Percentiles rank a stretch among this genome's conserved stretches.
Conservation (phyloP, 1,139 yeast genomes). For the Schizosaccharomyces versatilis region DNA sequence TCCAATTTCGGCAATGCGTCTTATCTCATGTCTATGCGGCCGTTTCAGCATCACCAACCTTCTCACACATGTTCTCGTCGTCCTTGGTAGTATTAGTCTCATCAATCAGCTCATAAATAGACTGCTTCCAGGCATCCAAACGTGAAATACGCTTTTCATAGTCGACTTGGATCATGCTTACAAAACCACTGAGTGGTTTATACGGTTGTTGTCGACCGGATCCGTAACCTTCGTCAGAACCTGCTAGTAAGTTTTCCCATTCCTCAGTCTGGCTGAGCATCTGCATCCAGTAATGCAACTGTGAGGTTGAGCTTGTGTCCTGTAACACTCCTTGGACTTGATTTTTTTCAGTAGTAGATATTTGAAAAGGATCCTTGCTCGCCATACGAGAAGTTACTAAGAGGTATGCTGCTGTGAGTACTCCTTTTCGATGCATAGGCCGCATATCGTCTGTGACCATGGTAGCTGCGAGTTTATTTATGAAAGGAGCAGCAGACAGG, state of each 20-base stretch:
- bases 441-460: neutral
- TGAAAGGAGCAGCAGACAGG: neutral
- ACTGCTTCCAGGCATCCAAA: neutral
- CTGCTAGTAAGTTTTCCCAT: neutral
- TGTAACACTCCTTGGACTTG: neutral
- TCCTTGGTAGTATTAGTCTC: neutral
- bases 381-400: neutral
- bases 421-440: neutral
- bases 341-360: neutral
- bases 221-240: neutral
- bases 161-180: neutral
- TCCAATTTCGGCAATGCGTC: too few relatives aligned
- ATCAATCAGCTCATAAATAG: neutral
- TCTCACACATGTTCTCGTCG: neutral
- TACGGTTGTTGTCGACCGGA: neutral
- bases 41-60: too few relatives aligned
- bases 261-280: neutral
- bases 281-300: conserved; percentile 1
- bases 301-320: neutral
- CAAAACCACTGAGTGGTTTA: neutral
- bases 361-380: neutral
- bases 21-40: too few relatives aligned
- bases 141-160: neutral
- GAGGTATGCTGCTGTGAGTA: neutral
- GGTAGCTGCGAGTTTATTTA: neutral